phyloP scores from a whole-genome alignment of 495 filamentous ascomycete genomes.

The Lindgomyces ingoldianus region DNA sequence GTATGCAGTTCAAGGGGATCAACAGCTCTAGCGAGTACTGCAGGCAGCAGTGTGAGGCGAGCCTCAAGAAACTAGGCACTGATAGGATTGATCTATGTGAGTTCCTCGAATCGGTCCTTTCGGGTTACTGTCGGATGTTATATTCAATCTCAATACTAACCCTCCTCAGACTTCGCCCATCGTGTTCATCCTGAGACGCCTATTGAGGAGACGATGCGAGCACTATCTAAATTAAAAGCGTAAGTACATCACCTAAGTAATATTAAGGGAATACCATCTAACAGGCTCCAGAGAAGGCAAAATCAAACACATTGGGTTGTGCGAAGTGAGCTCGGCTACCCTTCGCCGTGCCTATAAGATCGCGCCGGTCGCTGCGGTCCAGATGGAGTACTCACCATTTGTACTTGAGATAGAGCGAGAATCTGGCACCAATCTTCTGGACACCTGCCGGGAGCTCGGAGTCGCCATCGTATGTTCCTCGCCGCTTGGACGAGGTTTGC shows the following conservation, averaged over 20 bases:
- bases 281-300: conserved; percentile 54
- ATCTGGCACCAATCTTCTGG: conserved; percentile 49
- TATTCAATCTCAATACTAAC: neutral
- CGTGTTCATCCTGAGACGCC: conserved; percentile 57
- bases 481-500: conserved; percentile 63
- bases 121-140: too few species aligned
- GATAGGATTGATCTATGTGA: conserved; percentile 51
- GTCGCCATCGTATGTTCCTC: conserved; percentile 61
- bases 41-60: conserved; percentile 50
- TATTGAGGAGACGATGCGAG: conserved; percentile 64
- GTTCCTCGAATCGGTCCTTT: neutral
- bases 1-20: conserved; percentile 24
- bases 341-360: conserved; percentile 61
- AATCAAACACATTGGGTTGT: conserved; percentile 61
- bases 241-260: too few species aligned
- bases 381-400: conserved; percentile 66
- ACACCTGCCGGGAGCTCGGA: conserved; percentile 62
- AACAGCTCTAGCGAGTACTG: conserved; percentile 52
- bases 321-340: conserved; percentile 56
- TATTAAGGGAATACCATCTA: too few species aligned
- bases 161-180: conserved; percentile 31
- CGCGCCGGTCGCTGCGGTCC: conserved; percentile 59
- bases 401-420: conserved; percentile 57
- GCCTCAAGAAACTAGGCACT: conserved; percentile 48
- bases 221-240: conserved; percentile 54